These are phyloP conservation scores for Penicillium herquei DNA, from an alignment of 495 filamentous ascomycete species.

Conservation along the genomic window DNA sequence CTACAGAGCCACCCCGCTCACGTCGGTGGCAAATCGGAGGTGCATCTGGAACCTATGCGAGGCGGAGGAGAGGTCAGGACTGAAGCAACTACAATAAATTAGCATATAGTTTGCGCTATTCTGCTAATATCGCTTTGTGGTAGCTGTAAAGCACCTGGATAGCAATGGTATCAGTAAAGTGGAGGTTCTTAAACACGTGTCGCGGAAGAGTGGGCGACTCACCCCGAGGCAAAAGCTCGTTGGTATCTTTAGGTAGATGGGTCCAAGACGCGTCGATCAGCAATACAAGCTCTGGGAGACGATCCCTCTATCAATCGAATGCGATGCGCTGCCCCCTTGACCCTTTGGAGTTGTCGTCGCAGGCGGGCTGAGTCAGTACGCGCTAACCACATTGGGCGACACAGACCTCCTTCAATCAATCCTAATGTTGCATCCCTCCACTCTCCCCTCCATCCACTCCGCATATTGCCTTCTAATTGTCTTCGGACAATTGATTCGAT, in stretches of 20 bases:
- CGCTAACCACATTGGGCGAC: constrained; percentile 39
- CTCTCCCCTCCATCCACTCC: constrained; percentile 24
- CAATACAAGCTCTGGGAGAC: constrained; percentile 27
- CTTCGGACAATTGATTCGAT: constrained; percentile 8
- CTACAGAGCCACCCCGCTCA: constrained; percentile 33
- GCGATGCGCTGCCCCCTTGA: constrained; percentile 39
- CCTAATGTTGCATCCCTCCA: constrained; percentile 18
- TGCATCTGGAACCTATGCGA: constrained; percentile 22
- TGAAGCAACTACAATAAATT: neutral
- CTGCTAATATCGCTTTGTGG: constrained; percentile 4
- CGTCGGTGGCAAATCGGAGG: constrained; percentile 28
- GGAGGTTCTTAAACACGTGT: constrained; percentile 23
- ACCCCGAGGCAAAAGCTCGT: constrained; percentile 20
- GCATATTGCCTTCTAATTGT: constrained; percentile 9
- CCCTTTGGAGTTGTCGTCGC: constrained; percentile 43
- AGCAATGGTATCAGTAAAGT: constrained; percentile 19
- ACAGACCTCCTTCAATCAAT: constrained; percentile 23
- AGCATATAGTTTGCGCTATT: constrained; percentile 1
- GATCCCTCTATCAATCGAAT: constrained; percentile 34
- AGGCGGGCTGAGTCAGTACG: constrained; percentile 42
- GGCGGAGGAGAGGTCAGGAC: neutral
- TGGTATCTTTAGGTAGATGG: constrained; percentile 10
- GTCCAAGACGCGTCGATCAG: constrained; percentile 38
- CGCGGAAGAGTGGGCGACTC: constrained; percentile 19
- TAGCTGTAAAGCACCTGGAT: constrained; percentile 21